A percentile compares a stretch with the other conserved stretches of the same genome.
Evolutionary conservation across 495 filamentous ascomycete species (phyloP).

Genomic region (Aspergillus biplanus): DNA sequence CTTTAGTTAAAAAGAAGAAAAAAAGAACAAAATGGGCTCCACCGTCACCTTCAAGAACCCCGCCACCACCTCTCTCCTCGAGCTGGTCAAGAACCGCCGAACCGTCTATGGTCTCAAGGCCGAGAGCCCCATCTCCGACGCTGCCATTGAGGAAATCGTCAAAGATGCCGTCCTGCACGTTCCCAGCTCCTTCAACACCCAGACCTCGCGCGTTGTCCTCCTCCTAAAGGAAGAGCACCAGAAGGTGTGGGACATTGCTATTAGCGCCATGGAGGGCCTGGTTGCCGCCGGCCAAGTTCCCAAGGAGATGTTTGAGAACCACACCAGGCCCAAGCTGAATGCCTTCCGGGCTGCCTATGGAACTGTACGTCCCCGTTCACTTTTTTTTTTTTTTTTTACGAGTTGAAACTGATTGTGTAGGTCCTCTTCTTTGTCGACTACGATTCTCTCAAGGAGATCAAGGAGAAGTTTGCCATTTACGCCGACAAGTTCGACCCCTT

Average conservation of each 20-base stretch:
- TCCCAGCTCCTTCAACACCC: conserved; percentile 58
- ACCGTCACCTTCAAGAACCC: conserved; percentile 42
- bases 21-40: conserved; percentile 35
- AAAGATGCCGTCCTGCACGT: conserved; percentile 47
- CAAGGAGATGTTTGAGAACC: conserved; percentile 45
- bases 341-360: conserved; percentile 52
- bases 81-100: conserved; percentile 48
- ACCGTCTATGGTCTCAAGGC: conserved; percentile 49
- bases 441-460: conserved; percentile 39
- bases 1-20: neutral
- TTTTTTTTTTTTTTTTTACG: neutral
- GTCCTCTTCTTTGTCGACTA: conserved; percentile 57
- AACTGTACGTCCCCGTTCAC: conserved; percentile 39
- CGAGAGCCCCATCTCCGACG: conserved; percentile 49
- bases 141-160: conserved; percentile 44
- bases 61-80: conserved; percentile 43
- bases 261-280: conserved; percentile 45
- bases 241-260: conserved; percentile 56
- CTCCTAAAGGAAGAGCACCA: conserved; percentile 55
- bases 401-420: conserved; percentile 19
- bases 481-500: conserved; percentile 55
- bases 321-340: conserved; percentile 47
- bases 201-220: conserved; percentile 53
- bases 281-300: conserved; percentile 38
- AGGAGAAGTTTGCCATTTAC: conserved; percentile 49